Base-by-base conservation (phyloP, 106 monocot genomes). In the Apostasia ramifera region DNA sequence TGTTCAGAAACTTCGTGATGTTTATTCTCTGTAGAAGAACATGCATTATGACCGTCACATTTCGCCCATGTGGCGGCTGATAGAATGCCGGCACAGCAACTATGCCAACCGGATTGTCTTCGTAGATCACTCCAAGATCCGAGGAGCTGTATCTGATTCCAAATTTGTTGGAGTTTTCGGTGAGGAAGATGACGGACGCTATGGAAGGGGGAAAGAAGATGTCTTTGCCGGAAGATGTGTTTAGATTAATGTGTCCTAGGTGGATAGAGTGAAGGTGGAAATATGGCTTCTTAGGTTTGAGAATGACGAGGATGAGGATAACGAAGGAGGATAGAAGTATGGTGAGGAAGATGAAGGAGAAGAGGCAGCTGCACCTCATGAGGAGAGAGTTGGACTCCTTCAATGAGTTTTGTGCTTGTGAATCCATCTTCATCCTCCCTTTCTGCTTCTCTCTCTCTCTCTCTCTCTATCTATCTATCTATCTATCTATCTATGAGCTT, bases 241-340 rank as follows among this genome's bases (percentile, higher is more conserved):
- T 66, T 3, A 86, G 70, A 43, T 82, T 82, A 40, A 83, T 71
- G 3, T 73, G 66, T 11, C 73, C 66, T 0, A 89, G 4, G 13
- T 82, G 80, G 50, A 89, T 59, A n/a, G 82, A 66, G 37, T 82
- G 82, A 15, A 85, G 74, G 44, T 80, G 77, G 70, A 89, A 89
- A 11, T 70, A 42, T 1, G 89, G 89, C 69, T 82, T 82, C 82
- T 82, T 82, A 54, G 82, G 89, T 53, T 80, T 77, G 14, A 89
- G 47, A 12, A 85, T 52, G 40, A 82, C 63, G 60, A 85, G 39
- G 45, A 79, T 47, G 52, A 75, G 14, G 42, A 83, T 49, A 63
- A 66, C 41, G 14, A 70, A 50, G 3, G 75, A 65, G 61, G 69
- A 65, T 1, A 81, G 4, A 44, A 43, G 46, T 0, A 73, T 9